A percentile compares a stretch with the other conserved stretches of the same genome.
These are phyloP conservation scores for Paecilomyces sp. DNA, from an alignment of 2,329 filamentous ascomycete genomes.

Conservation along the genomic window DNA sequence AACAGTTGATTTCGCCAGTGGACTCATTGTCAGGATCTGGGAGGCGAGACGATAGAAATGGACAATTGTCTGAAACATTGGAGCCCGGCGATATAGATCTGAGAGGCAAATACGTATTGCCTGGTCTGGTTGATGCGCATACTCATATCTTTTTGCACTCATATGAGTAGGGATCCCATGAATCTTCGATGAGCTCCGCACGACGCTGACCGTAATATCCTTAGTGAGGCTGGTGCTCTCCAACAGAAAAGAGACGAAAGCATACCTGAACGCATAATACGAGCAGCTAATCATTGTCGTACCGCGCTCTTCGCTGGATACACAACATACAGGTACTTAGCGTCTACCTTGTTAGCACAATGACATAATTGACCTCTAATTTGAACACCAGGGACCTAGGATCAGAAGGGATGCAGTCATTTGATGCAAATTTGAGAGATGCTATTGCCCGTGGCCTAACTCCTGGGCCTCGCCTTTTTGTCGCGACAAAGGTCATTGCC, in stretches of 20 bases:
- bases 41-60: not conserved
- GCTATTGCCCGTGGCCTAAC: conserved; percentile 48
- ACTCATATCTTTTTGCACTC: conserved; percentile 8
- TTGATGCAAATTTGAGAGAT: conserved; percentile 47
- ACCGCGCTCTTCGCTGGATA: conserved; percentile 50
- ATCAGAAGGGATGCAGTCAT: conserved; percentile 45
- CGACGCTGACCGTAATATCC: too few species aligned
- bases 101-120: conserved; percentile 45
- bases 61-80: not conserved
- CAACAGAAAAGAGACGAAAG: conserved; percentile 54
- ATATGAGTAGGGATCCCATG: conserved; percentile 1
- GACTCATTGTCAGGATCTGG: conserved; percentile 27
- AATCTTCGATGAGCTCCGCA: not conserved
- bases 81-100: conserved; percentile 44
- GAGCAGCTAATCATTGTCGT: conserved; percentile 47
- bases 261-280: conserved; percentile 49
- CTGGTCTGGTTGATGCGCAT: conserved; percentile 23
- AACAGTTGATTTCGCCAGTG: conserved; percentile 31
- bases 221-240: conserved; percentile 31
- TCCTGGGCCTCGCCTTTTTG: conserved; percentile 50
- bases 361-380: not conserved
- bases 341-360: conserved; percentile 23
- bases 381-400: conserved; percentile 41
- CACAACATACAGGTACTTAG: conserved; percentile 52
- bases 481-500: conserved; percentile 39